Evolutionary conservation across 345 rosid genomes (phyloP).

Genomic region (Alliaria petiolata): DNA sequence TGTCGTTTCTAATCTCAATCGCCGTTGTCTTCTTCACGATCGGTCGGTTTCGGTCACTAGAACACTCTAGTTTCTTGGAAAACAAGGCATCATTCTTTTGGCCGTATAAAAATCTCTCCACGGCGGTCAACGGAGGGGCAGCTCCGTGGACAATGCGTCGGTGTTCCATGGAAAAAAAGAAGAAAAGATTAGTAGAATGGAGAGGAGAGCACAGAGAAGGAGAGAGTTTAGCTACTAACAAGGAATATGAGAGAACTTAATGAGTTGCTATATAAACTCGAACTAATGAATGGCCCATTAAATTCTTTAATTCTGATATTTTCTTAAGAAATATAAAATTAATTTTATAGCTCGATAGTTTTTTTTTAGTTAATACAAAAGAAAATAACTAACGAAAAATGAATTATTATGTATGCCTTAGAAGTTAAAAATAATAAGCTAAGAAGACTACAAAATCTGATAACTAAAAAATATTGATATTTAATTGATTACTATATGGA

Average conservation of each 20-base stretch:
- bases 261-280: conserved; percentile 26
- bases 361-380: not conserved
- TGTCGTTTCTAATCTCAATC: conserved; percentile 21
- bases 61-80: conserved; percentile 25
- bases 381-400: not conserved
- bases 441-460: conserved; percentile 6
- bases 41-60: conserved; percentile 8
- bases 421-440: not conserved
- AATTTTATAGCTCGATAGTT: not conserved
- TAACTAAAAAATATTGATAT: conserved; percentile 3
- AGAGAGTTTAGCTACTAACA: conserved; percentile 22
- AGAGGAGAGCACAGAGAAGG: conserved; percentile 23
- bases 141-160: conserved; percentile 34
- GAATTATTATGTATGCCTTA: not conserved
- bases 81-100: conserved; percentile 30
- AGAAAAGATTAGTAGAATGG: conserved; percentile 9
- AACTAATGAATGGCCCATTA: conserved; percentile 26
- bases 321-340: not conserved
- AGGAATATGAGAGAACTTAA: conserved; percentile 14
- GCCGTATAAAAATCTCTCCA: conserved; percentile 69
- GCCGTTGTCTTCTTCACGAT: conserved; percentile 10
- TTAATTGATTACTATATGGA: conserved; percentile 9
- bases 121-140: conserved; percentile 68
- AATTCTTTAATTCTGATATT: not conserved
- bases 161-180: conserved; percentile 23